Conservation (phyloP, 148 eudicot genomes). For the Limonium bicolor region DNA sequence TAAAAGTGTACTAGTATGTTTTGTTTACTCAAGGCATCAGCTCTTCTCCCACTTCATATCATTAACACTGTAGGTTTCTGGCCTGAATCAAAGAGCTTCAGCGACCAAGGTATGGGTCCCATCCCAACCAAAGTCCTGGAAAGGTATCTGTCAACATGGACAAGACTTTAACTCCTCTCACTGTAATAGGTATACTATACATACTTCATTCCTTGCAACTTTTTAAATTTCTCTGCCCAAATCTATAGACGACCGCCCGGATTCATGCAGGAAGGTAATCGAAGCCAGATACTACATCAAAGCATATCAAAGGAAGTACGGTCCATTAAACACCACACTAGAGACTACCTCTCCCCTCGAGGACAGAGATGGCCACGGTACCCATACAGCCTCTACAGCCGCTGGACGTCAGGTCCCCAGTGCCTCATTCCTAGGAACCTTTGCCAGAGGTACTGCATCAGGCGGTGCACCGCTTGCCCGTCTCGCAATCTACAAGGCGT, state of each 20-base stretch:
- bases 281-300: conserved; percentile 83
- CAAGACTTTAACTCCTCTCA: conserved; percentile 49
- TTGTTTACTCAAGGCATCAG: no score
- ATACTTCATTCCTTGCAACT: no score
- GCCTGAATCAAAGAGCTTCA: conserved; percentile 83
- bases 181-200: conserved; percentile 78
- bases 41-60: no score
- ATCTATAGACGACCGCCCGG: no score
- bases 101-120: conserved; percentile 65
- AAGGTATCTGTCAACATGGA: conserved; percentile 78
- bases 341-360: conserved; percentile 62
- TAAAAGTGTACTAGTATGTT: not conserved
- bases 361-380: conserved; percentile 81
- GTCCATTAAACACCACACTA: conserved; percentile 34
- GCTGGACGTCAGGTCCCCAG: conserved; percentile 46
- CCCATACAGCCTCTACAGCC: conserved; percentile 77
- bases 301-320: conserved; percentile 52
- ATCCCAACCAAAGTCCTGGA: conserved; percentile 71
- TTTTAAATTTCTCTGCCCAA: no score
- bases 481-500: conserved; percentile 73
- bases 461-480: conserved; percentile 85
- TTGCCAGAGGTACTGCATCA: conserved; percentile 69
- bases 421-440: conserved; percentile 38
- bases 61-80: conserved; percentile 84
- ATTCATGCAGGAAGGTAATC: conserved; percentile 66